Base-by-base conservation (phyloP, 108 stramenopile genomes). In the Ochromonas danica region DNA sequence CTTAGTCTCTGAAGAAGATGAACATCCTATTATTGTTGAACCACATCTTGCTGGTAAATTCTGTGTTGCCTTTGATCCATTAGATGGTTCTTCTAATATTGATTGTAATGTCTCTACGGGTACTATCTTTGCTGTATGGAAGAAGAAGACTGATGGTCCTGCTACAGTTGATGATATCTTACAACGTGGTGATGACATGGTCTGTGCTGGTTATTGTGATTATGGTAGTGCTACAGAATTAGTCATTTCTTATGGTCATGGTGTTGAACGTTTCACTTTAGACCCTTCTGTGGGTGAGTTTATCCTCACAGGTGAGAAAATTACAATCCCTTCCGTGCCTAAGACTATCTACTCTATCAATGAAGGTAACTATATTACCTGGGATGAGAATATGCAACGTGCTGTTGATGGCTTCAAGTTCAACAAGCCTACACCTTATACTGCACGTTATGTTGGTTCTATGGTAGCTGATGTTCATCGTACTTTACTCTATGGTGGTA, bases 391-490 rank as follows among this genome's bases (percentile, higher is more conserved):
- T 40, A 97, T 98, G 84, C 87, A 94, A 86, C 89, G 92, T 79
- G 87, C 94, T 31, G 89, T 97, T 14, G 91, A 88, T 67, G 77
- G 81, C 40, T 97, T 97, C 91, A 98, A 97, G 91, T 22, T 43
- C 35, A 65, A 84, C 74, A 63, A 25, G 84, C 72, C 78, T 65
- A n/a, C n/a, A n/a, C 83, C 93, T 1, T 95, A 95, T 85, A 78
- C 90, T 61, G 91, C 93, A 60, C 94, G 98, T 39, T 99, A 99
- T 83, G 96, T 97, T 17, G 98, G 98, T 35, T 95, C 94, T 60
- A 99, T 98, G 98, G 97, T 99, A 71, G 93, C 97, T 2, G 98
- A 99, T 78, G 94, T 99, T 70, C 98, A 99, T 89, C 93, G 97
- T 61, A 99, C 98, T 39, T 89, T 99, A 78, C 89, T 98, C 40